Evolutionary conservation across 352 stramenopile species (phyloP), one percentile per base, ranked within the genome.

Genomic region (Achlya hypogyna): DNA sequence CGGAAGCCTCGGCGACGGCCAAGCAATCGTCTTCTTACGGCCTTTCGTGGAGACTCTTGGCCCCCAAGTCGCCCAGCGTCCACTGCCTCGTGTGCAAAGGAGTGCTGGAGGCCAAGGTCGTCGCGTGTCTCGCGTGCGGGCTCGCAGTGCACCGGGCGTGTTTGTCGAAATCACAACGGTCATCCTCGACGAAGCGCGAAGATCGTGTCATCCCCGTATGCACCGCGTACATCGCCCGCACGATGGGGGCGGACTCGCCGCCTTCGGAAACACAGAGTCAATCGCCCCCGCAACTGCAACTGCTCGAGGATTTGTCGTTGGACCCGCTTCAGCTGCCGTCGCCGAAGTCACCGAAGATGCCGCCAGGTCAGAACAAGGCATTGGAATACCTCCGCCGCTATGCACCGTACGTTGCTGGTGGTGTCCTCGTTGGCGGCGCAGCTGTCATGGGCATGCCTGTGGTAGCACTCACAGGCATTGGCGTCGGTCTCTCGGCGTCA

Each of bases 401-500:
- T 22, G 58, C 58, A 16, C 58, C 58, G 1, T 65, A 65, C 45
- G 58, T 65, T n/a, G 58, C 58, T 10, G 58, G 58, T 1, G 58
- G 58, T 22, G 42, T 65, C 29, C 58, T 65, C 45, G 27, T 65
- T 22, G 58, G 58, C 2, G 58, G 58, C 23, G 58, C 58, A 20
- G 58, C 58, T 5, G 14, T 65, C 58, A 53, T 65, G 20, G 58
- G 58, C 0, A 65, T 65, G 58, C 58, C 58, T 10, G 28, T 42
- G 16, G 34, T 65, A 8, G 58, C 58, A 8, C 58, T 65, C 35
- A 65, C 58, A 0, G 58, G 58, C 20, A 25, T 65, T 20, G 58
- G 58, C n/a, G 58, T 65, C 28, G 58, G 58, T 8, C n/a, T 65
- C 25, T 65, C 58, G 18, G 56, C 22, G n/a, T n/a, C n/a, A n/a